phyloP scores from a whole-genome alignment of 257 asterid species.

The Apocynum venetum region DNA sequence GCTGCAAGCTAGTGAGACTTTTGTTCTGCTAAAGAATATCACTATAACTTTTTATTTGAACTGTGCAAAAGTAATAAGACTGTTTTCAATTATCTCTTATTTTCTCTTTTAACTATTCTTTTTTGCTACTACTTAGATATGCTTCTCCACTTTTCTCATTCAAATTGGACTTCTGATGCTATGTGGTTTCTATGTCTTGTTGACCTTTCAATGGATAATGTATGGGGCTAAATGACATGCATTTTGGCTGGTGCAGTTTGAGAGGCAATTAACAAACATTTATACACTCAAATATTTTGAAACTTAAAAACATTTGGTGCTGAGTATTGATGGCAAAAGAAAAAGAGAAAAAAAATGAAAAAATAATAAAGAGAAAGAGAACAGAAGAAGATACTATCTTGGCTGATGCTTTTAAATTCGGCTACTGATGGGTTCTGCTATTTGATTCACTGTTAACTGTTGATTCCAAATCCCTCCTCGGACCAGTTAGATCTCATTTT shows the following conservation, averaged over 20 bases:
- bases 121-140: not conserved
- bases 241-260: not conserved
- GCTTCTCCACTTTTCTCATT: not conserved
- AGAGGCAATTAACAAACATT: not conserved
- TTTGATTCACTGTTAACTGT: not conserved
- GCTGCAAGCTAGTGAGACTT: not conserved
- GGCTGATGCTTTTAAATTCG: not conserved
- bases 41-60: not conserved
- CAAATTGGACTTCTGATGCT: not conserved
- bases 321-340: not conserved
- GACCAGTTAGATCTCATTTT: not conserved
- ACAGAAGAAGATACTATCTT: not conserved
- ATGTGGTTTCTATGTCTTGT: not conserved
- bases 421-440: not conserved
- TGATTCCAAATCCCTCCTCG: not conserved
- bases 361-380: not conserved
- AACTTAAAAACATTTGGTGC: not conserved
- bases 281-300: not conserved
- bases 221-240: not conserved
- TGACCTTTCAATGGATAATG: not conserved
- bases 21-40: not conserved
- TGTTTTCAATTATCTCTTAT: not conserved
- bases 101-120: not conserved
- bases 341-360: no score
- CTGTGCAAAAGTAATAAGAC: not conserved